Evolutionary conservation across 495 filamentous ascomycete species (phyloP).

Genomic region (Aspergillus carlsbadensis): DNA sequence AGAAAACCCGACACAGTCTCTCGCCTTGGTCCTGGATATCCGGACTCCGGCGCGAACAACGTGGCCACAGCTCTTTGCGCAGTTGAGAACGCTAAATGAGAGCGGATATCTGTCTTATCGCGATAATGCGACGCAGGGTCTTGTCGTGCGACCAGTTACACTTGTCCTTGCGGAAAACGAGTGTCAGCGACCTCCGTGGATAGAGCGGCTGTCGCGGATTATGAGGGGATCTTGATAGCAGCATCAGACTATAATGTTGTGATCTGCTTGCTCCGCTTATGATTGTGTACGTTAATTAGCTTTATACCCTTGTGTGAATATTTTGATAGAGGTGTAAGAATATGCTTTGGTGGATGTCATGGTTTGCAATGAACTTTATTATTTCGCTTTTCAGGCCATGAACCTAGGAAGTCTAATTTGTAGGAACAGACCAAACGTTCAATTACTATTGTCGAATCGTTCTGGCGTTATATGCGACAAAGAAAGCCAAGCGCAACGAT

Average conservation of each 20-base stretch:
- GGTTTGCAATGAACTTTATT: too few relatives aligned
- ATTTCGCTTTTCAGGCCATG: too few relatives aligned
- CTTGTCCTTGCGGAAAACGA: constrained; percentile 68
- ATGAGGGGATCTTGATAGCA: neutral
- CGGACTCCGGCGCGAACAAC: constrained; percentile 44
- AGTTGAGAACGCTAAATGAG: constrained; percentile 58
- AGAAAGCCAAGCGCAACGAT: too few relatives aligned
- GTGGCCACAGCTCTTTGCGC: constrained; percentile 45
- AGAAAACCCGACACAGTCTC: constrained; percentile 22
- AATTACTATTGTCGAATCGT: too few relatives aligned
- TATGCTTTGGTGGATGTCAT: too few relatives aligned
- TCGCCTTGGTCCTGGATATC: constrained; percentile 37
- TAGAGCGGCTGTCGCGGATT: constrained; percentile 2
- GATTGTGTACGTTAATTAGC: neutral
- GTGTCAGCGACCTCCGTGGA: constrained; percentile 59
- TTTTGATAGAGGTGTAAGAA: too few relatives aligned
- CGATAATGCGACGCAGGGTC: constrained; percentile 43
- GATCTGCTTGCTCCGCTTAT: neutral
- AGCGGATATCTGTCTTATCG: constrained; percentile 58
- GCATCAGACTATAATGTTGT: neutral
- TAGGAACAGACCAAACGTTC: too few relatives aligned
- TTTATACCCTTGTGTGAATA: neutral
- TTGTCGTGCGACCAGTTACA: constrained; percentile 58
- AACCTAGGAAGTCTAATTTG: too few relatives aligned
- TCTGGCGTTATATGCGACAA: too few relatives aligned